Evolutionary conservation across 106 monocot species (phyloP), one percentile per base, ranked within the genome.

Genomic region (Narthecium ossifragum): DNA sequence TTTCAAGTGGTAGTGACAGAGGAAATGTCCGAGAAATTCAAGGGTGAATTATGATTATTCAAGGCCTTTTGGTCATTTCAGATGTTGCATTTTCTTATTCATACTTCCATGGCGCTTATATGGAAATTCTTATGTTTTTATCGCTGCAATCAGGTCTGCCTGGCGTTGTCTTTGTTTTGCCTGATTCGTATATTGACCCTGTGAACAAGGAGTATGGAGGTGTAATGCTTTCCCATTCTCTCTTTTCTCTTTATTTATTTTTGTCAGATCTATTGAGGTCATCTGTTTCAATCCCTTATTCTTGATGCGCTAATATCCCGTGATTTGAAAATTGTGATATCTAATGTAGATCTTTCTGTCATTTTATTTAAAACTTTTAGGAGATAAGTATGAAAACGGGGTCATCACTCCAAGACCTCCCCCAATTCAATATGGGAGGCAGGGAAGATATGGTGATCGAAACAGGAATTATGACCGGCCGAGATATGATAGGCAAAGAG

Each of bases 181-280:
- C 96, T 50, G 90, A 98, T 77, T 98, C 90, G 5, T 90, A 98
- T 55, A 81, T 98, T 40, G 90, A 98, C 69, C 96, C 96, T 51
- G 83, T 84, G 47, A 90, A 90, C 70, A 98, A 98, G 64, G 80
- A 98, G 59, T 90, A 90, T 70, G 96, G 96, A 87, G 96, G 96
- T 87, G 29, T 38, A 81, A 60, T 30, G 5, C 15, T 51, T 39
- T 71, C 30, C 14, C 6, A 27, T 22, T 18, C 22, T 7, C 39
- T n/a, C 3, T 25, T 29, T 13, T 25, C 29, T 37, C 24, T 8
- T 41, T 28, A 28, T 63, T 32, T 24, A 49, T 49, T 22, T 20
- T 49, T 22, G 17, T 36, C 5, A 36, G 10, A 36, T n/a, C n/a
- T n/a, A n/a, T n/a, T n/a, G n/a, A n/a, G n/a, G n/a, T n/a, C n/a